Evolutionary conservation across 176 grass and related monocot genomes (phyloP), one percentile per base, ranked within the genome.

Genomic region (Eragrostis curvula): DNA sequence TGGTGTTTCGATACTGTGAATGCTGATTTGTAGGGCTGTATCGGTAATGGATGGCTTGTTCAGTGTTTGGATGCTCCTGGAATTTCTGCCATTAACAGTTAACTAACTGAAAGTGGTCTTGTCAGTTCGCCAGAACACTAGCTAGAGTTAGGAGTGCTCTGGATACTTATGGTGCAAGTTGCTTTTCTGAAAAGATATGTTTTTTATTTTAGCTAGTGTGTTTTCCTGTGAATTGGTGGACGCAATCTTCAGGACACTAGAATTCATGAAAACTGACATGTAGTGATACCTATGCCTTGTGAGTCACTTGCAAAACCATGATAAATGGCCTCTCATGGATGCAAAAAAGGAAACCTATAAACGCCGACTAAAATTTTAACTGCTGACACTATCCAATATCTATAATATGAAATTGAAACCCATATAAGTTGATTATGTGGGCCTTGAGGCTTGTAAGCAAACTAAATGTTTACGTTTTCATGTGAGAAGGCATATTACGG

Each of bases 101-200:
- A 51, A 55, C 7, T 6, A 21, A 55, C 52, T 21, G 18, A 21
- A 55, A 21, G 52, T 55, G 20, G 18, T 21, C 18, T 21, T 21
- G 6, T 49, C 47, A 49, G 32, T 36, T 36, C 4, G 32, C 32
- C 4, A 36, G 32, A 2, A 36, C 4, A 36, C 32, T 36, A 36
- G 12, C 12, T 14, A 12, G 13, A 49, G 46, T 48, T 48, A 12
- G 47, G 12, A 14, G 47, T 49, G 47, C 13, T 14, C 3, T 55
- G 49, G 51, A 51, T 67, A 40, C 49, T 75, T 74, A 82, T 55
- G 8, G 23, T 43, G 39, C 49, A 66, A 42, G 32, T 23, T 58
- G 11, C 36, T 57, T 42, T 74, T 58, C 42, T 49, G 10, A 56
- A 2, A 9, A 41, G 2, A 68, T 18, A 73, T 68, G 21, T 8